Evolutionary conservation across 2,329 filamentous ascomycete species (phyloP).

Genomic region (Fusarium robinianum): DNA sequence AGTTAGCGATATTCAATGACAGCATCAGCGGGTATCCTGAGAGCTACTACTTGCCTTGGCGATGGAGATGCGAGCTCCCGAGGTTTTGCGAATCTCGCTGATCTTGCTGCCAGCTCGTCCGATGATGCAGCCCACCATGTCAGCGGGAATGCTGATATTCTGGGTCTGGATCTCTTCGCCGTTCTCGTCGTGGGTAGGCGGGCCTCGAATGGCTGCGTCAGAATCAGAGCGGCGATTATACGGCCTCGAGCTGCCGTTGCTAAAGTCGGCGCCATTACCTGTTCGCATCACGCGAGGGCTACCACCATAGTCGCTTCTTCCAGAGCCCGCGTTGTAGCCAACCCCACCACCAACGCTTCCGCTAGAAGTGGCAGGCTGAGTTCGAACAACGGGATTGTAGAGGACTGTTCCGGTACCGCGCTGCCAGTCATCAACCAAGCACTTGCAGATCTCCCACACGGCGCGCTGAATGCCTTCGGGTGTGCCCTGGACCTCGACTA

Average conservation of each 20-base stretch:
- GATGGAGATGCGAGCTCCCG: constrained; percentile 95
- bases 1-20: constrained; percentile 6
- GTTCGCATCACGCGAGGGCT: constrained; percentile 85
- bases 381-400: constrained; percentile 94
- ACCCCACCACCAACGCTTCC: constrained; percentile 49
- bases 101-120: constrained; percentile 95
- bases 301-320: constrained; percentile 58
- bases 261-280: constrained; percentile 97
- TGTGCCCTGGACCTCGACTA: constrained; percentile 94
- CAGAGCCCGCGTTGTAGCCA: constrained; percentile 47
- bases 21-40: neutral
- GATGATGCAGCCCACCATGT: constrained; percentile 99
- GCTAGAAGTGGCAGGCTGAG: constrained; percentile 64
- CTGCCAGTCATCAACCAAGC: constrained; percentile 96
- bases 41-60: constrained; percentile 67
- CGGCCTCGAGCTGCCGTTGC: constrained; percentile 69
- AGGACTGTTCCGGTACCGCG: constrained; percentile 95
- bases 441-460: constrained; percentile 99
- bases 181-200: constrained; percentile 90
- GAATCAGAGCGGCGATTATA: constrained; percentile 83
- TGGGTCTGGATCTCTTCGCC: constrained; percentile 98
- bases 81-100: constrained; percentile 96
- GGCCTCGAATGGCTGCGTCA: constrained; percentile 77
- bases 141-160: constrained; percentile 98
- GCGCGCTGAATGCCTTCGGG: constrained; percentile 95